These are phyloP conservation scores for Medicago arabica DNA, from an alignment of 306 rosid species.

Conservation along the genomic window DNA sequence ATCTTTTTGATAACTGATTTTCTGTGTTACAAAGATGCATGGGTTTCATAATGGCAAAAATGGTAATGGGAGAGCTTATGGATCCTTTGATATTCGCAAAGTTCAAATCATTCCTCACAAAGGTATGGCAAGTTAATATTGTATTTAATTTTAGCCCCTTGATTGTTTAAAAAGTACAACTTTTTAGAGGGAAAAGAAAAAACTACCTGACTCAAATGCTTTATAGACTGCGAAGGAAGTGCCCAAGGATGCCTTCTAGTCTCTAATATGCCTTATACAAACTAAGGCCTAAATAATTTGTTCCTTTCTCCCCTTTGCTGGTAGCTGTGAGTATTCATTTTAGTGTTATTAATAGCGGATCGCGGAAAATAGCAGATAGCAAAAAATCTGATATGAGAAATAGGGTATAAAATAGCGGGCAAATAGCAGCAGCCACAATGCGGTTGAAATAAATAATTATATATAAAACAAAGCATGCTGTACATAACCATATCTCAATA, in stretches of 20 bases:
- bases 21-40: conserved; percentile 68
- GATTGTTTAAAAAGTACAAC: conserved; percentile 13
- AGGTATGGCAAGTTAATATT: conserved; percentile 61
- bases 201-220: conserved; percentile 32
- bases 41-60: conserved; percentile 94
- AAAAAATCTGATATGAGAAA: too few relatives aligned
- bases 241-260: conserved; percentile 20
- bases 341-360: too few relatives aligned
- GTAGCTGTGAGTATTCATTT: not conserved
- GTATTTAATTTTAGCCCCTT: conserved; percentile 27
- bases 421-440: too few relatives aligned
- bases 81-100: conserved; percentile 73
- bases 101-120: conserved; percentile 83
- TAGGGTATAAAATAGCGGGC: too few relatives aligned
- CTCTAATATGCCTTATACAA: conserved; percentile 27
- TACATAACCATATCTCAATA: too few relatives aligned
- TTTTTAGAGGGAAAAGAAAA: not conserved
- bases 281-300: conserved; percentile 16
- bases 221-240: conserved; percentile 32
- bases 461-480: too few relatives aligned
- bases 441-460: too few relatives aligned
- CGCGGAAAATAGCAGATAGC: too few relatives aligned
- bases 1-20: conserved; percentile 45
- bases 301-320: not conserved
- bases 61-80: conserved; percentile 97